Evolutionary conservation across 176 grass and related monocot genomes (phyloP), one percentile per base, ranked within the genome.

Genomic region (Cenchrus purpureus): DNA sequence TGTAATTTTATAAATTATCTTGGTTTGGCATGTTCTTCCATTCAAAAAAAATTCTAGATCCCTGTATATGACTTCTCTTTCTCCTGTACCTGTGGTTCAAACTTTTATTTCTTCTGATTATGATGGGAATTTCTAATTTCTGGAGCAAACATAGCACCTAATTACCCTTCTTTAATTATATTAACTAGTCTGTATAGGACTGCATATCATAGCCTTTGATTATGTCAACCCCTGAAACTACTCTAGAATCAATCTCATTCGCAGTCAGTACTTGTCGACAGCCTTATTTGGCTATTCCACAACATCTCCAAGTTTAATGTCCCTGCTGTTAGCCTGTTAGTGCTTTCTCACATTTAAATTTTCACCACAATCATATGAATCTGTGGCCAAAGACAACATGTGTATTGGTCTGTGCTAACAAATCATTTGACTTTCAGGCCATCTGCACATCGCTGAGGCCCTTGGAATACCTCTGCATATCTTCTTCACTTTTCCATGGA

Each of bases 401-500:
- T 56, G 49, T 63, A 73, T 58, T 62, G 25, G 84, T 77, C 13
- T 75, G 19, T 86, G 13, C 13, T 88, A 42, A 82, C 58, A 79
- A 72, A 65, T 65, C 28, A 15, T 79, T 68, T 80, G 52, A 72
- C 42, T 78, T 83, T 68, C 87, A 98, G 96, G 96, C 65, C 96
- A 98, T 95, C 81, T 91, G 22, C 96, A 98, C 85, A 94, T 98
- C 53, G 96, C 96, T 75, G 96, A 98, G 86, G 93, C 96, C 83
- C 93, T 98, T 73, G 89, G 96, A 79, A 88, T 90, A 53, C 93
- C 96, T 86, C 86, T 98, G 80, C 93, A 95, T 55, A 98, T 98
- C 61, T 95, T 98, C 86, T 98, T 98, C 73, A 98, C 96, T 87
- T 95, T 98, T 87, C 96, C 96, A 69, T 98, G 96, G 96, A 98